Evolutionary conservation across 192 early-diverging fungal species (phyloP).

Genomic region (Backusella australiensis): DNA sequence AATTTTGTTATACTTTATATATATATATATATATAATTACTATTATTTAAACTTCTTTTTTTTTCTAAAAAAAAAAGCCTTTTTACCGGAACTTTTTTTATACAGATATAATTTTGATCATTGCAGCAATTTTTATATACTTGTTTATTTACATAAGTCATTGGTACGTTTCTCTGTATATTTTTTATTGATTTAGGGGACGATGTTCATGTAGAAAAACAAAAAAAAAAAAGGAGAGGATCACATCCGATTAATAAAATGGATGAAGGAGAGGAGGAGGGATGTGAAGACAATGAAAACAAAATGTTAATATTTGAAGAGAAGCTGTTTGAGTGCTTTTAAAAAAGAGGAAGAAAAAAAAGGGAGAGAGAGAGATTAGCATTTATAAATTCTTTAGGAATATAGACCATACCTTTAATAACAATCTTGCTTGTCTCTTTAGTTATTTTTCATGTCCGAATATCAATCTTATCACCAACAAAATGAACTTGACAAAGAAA

Average conservation of each 20-base stretch:
- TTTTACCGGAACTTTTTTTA: neutral
- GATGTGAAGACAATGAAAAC: neutral
- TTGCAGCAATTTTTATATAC: neutral
- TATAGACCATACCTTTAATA: neutral
- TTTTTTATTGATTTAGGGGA: neutral
- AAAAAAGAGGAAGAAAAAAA: neutral
- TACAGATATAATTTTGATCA: neutral
- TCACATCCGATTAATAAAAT: neutral
- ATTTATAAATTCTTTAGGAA: neutral
- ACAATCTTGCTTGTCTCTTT: neutral
- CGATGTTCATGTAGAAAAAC: neutral
- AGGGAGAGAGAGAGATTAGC: neutral
- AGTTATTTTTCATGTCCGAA: constrained; percentile 2
- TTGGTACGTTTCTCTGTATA: neutral
- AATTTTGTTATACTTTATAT: neutral
- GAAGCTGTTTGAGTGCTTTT: neutral
- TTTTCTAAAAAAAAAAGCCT: neutral
- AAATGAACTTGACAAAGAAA: neutral
- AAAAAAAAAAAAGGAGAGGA: neutral
- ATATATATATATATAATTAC: neutral
- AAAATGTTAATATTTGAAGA: neutral
- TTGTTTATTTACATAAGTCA: constrained; percentile 3
- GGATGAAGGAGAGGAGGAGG: neutral
- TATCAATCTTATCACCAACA: neutral
- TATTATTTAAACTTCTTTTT: neutral